Evolutionary conservation across 2,329 filamentous ascomycete species (phyloP), one percentile per base, ranked within the genome.

Genomic region (Sordariomycetes sp.): DNA sequence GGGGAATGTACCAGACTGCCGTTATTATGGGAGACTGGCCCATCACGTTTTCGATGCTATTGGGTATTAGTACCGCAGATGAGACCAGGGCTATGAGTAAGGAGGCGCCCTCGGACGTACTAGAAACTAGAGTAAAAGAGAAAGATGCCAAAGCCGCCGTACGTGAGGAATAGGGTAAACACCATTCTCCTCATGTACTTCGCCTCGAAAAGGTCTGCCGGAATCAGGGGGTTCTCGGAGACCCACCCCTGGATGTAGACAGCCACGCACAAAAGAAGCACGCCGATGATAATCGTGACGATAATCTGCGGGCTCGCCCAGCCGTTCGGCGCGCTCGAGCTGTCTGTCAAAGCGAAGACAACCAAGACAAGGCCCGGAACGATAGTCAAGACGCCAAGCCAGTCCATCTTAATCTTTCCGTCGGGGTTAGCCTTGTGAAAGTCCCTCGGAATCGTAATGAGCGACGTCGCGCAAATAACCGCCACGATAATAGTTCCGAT

Each of bases 271-370:
- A 88, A 68, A 5, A 81, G 65, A 1, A 81, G 56, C 22, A 76
- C 69, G 0, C 85, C 85, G 6, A 85, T 55, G 1, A 79, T 67
- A 48, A 89, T 76, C 0, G 79, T 77, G 13, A 80, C 70, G n/a
- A 77, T 74, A 55, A 88, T 84, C 60, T 87, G 85, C 1, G 82
- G 81, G 2, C 82, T 85, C 32, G 68, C 72, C 85, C 85, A 89
- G 10, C 80, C 76, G 4, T 78, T 64, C 0, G 78, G 73, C 1
- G 82, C 82, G 65, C 86, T 81, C 0, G 81, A 77, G 39, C 79
- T 81, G 58, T 87, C 80, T 1, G 84, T 86, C 57, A 89, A 76
- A 1, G 85, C 80, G 62, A 84, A 89, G 2, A 87, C 81, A 62
- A 86, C 70, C 15, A 89, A 71, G 10, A 86, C 74, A 2, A 86